A percentile compares a stretch with the other conserved stretches of the same genome.
These are phyloP conservation scores for Geotrichum cucujoidarum DNA, from an alignment of 1,139 yeast species.

Conservation along the genomic window DNA sequence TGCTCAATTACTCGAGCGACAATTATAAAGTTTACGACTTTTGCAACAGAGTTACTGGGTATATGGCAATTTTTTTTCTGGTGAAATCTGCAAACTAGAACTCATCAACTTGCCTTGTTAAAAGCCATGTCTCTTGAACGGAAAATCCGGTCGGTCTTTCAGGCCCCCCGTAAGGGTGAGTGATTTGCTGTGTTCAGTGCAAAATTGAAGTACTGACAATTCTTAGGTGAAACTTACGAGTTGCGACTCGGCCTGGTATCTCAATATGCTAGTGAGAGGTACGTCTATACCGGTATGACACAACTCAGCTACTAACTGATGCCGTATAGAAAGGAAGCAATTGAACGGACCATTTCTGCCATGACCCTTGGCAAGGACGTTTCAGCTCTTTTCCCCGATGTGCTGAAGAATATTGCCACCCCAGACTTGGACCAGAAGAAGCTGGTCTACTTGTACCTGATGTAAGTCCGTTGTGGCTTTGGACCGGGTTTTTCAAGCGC, in stretches of 20 bases:
- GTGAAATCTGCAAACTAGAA: not conserved
- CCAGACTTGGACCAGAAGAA: constrained; percentile 96
- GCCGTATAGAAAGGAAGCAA: constrained; percentile 71
- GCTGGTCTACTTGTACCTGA: constrained; percentile 84
- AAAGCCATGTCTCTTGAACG: constrained; percentile 42
- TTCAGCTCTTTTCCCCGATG: constrained; percentile 90
- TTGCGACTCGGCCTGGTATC: constrained; percentile 86
- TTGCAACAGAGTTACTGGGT: too few relatives aligned
- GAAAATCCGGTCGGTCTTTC: constrained; percentile 50
- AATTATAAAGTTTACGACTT: too few relatives aligned
- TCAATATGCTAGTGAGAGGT: constrained; percentile 64
- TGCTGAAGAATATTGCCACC: constrained; percentile 92
- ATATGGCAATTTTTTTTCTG: too few relatives aligned
- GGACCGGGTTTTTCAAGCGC: not conserved
- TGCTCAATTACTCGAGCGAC: too few relatives aligned
- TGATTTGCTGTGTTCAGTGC: not conserved
- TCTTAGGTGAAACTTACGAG: constrained; percentile 74
- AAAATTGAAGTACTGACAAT: not conserved
- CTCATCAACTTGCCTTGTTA: too few relatives aligned
- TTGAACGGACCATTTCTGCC: constrained; percentile 93
- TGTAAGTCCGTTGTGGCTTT: constrained; percentile 38
- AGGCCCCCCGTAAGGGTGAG: constrained; percentile 52
- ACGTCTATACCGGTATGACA: not conserved
- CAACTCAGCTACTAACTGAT: not conserved
- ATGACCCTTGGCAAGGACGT: constrained; percentile 99